Base-by-base conservation (phyloP, 2,329 filamentous ascomycete species). In the Microcyclospora tardicrescens region DNA sequence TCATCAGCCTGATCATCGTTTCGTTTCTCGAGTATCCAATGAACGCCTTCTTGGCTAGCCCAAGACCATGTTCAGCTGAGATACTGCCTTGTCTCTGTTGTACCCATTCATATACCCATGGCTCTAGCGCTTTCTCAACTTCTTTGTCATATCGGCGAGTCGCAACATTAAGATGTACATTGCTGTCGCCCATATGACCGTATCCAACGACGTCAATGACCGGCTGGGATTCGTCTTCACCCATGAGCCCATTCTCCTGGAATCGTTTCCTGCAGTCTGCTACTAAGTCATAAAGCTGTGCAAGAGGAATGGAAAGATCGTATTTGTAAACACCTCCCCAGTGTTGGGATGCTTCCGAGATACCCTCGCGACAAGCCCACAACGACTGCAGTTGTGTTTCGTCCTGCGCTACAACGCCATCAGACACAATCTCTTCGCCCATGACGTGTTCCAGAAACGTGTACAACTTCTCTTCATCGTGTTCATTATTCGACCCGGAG, bases 281-380 rank as follows among this genome's bases (percentile, higher is more conserved):
- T 24, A 98, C 91, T 24, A 98, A 70, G 50, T 75, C 69, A 65
- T 98, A 98, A 54, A 98, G 76, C 49, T 94, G 80, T 10, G 74
- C 64, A 19, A 98, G 72, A 1, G 91, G 91, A 48, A 98, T 94
- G 6, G 91, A 96, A 27, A 98, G 72, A 57, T 98, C 91, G 61
- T 98, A 98, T 66, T 98, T 98, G 73, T 98, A 98, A 8, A 91
- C 87, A 33, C 87, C 91, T 42, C 91, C 93, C 64, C 82, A 85
- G 60, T 95, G 86, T 45, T 84, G 84, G 16, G 93, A 69, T 34
- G 80, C 79, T 65, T 98, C 91, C 0, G 87, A 80, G 50, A 98
- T 84, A 50, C 86, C 85, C 67, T 98, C 91, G 46, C 91, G 78
- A 77, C 87, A 96, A 42, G 75, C 72, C 91, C 91, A 98, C 37